These are phyloP conservation scores for Vickermania spadyakhi DNA, from an alignment of 208 protist genomes.

Conservation along the genomic window DNA sequence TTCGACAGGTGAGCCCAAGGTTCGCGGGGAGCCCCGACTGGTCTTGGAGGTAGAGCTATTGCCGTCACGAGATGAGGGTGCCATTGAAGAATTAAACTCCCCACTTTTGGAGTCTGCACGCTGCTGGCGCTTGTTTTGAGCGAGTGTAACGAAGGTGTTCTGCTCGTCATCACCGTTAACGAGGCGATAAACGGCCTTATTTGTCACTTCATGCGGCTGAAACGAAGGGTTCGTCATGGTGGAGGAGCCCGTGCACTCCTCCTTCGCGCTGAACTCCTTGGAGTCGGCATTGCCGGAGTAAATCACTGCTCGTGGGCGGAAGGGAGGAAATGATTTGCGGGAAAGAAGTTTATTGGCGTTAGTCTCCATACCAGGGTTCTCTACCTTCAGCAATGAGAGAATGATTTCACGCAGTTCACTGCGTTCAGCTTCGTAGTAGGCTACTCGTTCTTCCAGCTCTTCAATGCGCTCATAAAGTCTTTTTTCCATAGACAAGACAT, in stretches of 20 bases:
- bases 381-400: conserved; percentile 28
- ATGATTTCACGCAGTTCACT: conserved; percentile 47
- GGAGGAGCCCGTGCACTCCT: background rate
- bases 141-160: conserved; percentile 8
- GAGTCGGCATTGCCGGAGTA: background rate
- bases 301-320: background rate
- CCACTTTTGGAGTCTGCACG: background rate
- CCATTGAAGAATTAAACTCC: background rate
- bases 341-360: background rate
- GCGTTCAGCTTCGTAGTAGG: conserved; percentile 66
- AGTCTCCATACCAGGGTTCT: conserved; percentile 1
- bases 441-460: conserved; percentile 66
- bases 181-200: conserved; percentile 12
- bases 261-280: background rate
- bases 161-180: conserved; percentile 10
- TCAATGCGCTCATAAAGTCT: conserved; percentile 33
- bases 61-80: background rate
- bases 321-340: background rate
- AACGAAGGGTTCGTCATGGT: background rate
- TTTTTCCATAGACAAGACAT: conserved; percentile 36
- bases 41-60: background rate
- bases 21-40: background rate
- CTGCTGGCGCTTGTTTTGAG: background rate
- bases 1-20: background rate
- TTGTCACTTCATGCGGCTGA: background rate